These are phyloP conservation scores for Calonectria pseudoturangicola DNA, from an alignment of 2,329 filamentous ascomycete species.

Conservation along the genomic window DNA sequence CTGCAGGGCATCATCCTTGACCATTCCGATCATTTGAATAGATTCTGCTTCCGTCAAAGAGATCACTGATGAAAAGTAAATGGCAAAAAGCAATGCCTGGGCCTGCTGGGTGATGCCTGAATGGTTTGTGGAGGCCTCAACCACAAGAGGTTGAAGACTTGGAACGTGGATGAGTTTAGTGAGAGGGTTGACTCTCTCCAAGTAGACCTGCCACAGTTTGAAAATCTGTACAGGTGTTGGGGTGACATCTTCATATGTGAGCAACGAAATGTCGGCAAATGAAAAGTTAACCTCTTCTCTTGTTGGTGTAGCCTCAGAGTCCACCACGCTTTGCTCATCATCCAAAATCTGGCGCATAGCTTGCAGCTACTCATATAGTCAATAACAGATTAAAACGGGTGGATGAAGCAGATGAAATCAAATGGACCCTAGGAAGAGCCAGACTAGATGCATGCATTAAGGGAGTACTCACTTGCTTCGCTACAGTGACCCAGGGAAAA, in stretches of 20 bases:
- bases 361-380: conserved; percentile 9
- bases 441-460: background rate
- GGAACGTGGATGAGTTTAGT: conserved; percentile 38
- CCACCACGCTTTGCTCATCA: conserved; percentile 26
- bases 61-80: conserved; percentile 24
- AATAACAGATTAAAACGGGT: background rate
- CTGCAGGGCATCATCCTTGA: conserved; percentile 25
- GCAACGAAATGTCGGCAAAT: conserved; percentile 11
- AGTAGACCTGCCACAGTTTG: conserved; percentile 37
- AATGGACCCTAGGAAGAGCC: no score
- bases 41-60: conserved; percentile 27
- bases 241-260: conserved; percentile 12
- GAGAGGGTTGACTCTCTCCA: conserved; percentile 34
- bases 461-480: conserved; percentile 30
- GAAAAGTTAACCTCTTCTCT: conserved; percentile 26
- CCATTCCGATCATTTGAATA: conserved; percentile 21
- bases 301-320: conserved; percentile 25
- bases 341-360: conserved; percentile 32
- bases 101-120: conserved; percentile 24
- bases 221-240: conserved; percentile 36
- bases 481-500: conserved; percentile 33
- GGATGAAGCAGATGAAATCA: no score
- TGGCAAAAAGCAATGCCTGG: conserved; percentile 31
- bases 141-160: conserved; percentile 28
- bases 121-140: conserved; percentile 35